Evolutionary conservation across 768 basidiomycete genomes (phyloP), one percentile per base, ranked within the genome.

Genomic region (Floccularia luteovirens): DNA sequence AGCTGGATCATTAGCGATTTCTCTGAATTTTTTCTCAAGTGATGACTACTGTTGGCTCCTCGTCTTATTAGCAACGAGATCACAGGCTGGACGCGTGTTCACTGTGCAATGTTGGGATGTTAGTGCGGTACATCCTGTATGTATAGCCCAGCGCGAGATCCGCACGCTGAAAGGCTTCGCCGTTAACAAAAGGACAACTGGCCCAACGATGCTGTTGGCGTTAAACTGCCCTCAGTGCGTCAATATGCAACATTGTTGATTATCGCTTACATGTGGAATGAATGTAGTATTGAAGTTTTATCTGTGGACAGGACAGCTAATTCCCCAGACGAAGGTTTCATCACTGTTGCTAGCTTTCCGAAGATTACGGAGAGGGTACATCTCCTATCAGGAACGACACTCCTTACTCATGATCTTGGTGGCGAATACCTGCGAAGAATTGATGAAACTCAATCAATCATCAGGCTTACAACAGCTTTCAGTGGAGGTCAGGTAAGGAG

Each of bases 71-170:
- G 42, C 42, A 27, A 20, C 36, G 22, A 24, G 24, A 59, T 0
- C 25, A 48, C 47, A 49, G 43, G 42, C 41, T 1, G 49, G 52
- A 0, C 53, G 57, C 13, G 34, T 45, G 10, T 68, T 63, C 21
- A 56, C 56, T 17, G 41, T 82, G 20, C 74, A 76, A 27, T 77
- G 77, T 47, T 82, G 81, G 81, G 74, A 82, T 45, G 32, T 79
- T 6, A 35, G 51, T 0, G 7, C 41, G 8, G 38, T 49, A 2
- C 43, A 54, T 0, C 66, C 71, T 0, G 45, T 36, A 5, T 75
- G 70, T 44, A 50, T 77, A 24, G 77, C 77, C 1, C 50, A 57
- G 4, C 62, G 64, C 49, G 47, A 49, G 39, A 23, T 66, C 22
- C 54, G 48, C 3, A 59, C 57, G 8, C 63, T 70, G 30, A 55